These are phyloP conservation scores for Terfezia boudieri DNA, from an alignment of 495 filamentous ascomycete species.

Conservation along the genomic window DNA sequence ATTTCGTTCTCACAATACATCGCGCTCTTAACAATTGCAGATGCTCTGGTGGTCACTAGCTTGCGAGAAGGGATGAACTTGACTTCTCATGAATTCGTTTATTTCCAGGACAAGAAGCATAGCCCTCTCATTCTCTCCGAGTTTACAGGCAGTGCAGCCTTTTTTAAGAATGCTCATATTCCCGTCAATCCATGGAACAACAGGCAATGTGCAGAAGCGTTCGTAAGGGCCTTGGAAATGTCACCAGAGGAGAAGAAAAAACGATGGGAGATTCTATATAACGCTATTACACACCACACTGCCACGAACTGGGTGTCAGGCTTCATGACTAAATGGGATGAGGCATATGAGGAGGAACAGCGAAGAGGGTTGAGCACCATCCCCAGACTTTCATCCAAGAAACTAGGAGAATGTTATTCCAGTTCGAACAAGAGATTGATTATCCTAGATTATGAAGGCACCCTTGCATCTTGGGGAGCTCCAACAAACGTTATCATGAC, in stretches of 20 bases:
- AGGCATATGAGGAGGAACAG: slow-evolving; percentile 60
- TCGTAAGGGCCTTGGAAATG: slow-evolving; percentile 61
- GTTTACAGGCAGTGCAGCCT: slow-evolving; percentile 72
- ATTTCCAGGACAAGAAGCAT: slow-evolving; percentile 77
- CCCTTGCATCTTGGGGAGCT: slow-evolving; percentile 62
- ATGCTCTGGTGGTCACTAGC: slow-evolving; percentile 78
- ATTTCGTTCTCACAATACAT: slow-evolving; percentile 78
- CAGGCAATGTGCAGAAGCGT: slow-evolving; percentile 57
- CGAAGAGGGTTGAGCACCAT: slow-evolving; percentile 63
- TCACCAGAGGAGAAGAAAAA: slow-evolving; percentile 41
- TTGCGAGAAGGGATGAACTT: slow-evolving; percentile 91
- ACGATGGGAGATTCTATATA: slow-evolving; percentile 52
- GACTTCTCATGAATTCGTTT: slow-evolving; percentile 77
- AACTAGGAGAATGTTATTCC: slow-evolving; percentile 40
- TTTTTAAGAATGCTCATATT: slow-evolving; percentile 56
- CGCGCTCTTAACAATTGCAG: slow-evolving; percentile 65
- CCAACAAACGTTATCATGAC: slow-evolving; percentile 58
- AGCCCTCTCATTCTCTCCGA: slow-evolving; percentile 78
- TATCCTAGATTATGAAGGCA: slow-evolving; percentile 82
- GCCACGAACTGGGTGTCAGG: slow-evolving; percentile 61
- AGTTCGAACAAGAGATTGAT: slow-evolving; percentile 46
- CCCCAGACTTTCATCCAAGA: slow-evolving; percentile 48
- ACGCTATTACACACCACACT: slow-evolving; percentile 55
- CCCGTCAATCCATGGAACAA: slow-evolving; percentile 91
- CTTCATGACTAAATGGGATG: slow-evolving; percentile 42